These are phyloP conservation scores for Dioszegia hungarica DNA, from an alignment of 768 basidiomycete species.

Conservation along the genomic window DNA sequence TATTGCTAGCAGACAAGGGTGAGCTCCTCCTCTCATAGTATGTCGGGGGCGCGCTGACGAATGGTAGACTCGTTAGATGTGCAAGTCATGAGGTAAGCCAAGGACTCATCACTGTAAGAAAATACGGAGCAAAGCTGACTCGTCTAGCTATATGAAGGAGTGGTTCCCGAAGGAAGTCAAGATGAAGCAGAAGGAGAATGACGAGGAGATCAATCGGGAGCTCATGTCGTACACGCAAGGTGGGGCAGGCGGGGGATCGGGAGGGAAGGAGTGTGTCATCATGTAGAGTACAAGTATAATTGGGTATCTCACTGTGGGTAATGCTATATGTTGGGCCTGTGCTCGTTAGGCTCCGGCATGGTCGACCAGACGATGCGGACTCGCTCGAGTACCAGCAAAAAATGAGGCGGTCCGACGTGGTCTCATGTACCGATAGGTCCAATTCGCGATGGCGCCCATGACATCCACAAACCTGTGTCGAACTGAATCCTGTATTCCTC, in stretches of 20 bases:
- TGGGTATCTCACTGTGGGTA: too few species aligned
- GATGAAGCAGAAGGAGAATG: slow-evolving; percentile 68
- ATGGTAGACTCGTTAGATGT: slow-evolving; percentile 38
- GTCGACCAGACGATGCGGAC: too few species aligned
- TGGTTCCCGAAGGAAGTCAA: slow-evolving; percentile 86
- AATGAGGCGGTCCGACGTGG: too few species aligned
- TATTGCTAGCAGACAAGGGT: slow-evolving; percentile 72
- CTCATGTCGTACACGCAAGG: slow-evolving; percentile 44
- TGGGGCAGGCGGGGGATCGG: neutral
- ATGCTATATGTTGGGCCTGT: too few species aligned
- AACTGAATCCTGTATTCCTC: too few species aligned
- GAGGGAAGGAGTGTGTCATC: neutral
- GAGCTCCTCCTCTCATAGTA: slow-evolving; percentile 40
- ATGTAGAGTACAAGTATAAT: too few species aligned
- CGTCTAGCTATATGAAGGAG: slow-evolving; percentile 61
- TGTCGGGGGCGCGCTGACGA: neutral
- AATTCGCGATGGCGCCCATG: too few species aligned
- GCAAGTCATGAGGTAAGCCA: slow-evolving; percentile 45
- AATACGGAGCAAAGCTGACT: neutral
- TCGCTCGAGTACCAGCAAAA: too few species aligned
- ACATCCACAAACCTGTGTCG: too few species aligned
- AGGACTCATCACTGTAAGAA: neutral
- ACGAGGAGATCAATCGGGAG: slow-evolving; percentile 67
- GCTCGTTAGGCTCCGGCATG: too few species aligned
- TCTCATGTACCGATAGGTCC: too few species aligned